Conservation (phyloP, 345 rosid genomes). For the Cardamine resedifolia region DNA sequence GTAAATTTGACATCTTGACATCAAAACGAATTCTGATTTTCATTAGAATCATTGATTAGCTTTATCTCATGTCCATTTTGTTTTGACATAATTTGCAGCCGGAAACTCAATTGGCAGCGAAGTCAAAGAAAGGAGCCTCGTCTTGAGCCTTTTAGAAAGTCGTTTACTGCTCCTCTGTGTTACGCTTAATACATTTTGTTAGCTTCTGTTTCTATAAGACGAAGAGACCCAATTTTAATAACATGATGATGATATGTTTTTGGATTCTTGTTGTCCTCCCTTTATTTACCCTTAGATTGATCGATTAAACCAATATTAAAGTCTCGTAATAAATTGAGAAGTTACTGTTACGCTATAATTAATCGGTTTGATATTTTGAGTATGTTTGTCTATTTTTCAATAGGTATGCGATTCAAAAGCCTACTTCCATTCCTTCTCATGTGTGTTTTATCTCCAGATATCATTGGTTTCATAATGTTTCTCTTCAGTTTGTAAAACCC, state of each 20-base stretch:
- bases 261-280: not conserved
- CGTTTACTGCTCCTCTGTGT: not conserved
- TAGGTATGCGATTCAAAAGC: not conserved
- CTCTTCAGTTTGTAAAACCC: not conserved
- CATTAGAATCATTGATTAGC: not conserved
- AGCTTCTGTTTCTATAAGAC: not conserved
- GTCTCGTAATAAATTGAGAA: not conserved
- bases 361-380: not conserved
- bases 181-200: slow-evolving; percentile 13
- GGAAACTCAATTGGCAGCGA: slow-evolving; percentile 76
- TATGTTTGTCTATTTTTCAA: not conserved
- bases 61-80: not conserved
- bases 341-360: not conserved
- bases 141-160: slow-evolving; percentile 1
- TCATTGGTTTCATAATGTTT: not conserved
- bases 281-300: too few species aligned
- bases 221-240: slow-evolving; percentile 3
- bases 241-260: not conserved
- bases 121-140: slow-evolving; percentile 55
- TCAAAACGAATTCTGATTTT: not conserved
- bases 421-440: not conserved
- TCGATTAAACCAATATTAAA: not conserved
- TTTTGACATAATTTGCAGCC: slow-evolving; percentile 48
- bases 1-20: slow-evolving; percentile 34
- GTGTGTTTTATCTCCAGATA: not conserved